Conservation (phyloP, 2,329 filamentous ascomycete genomes). For the Nemania sp. region DNA sequence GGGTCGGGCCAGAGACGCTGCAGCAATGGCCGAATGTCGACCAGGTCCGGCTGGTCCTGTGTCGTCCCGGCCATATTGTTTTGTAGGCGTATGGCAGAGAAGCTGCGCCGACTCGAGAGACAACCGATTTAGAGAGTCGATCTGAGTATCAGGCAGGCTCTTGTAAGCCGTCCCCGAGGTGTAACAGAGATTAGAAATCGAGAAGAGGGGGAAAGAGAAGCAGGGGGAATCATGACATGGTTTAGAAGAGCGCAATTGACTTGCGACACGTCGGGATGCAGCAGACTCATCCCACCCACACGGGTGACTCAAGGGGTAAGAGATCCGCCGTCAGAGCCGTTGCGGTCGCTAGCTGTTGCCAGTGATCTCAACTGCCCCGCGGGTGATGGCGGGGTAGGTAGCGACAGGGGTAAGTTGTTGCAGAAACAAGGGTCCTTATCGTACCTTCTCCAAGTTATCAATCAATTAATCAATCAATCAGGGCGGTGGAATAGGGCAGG, state of each 20-base stretch:
- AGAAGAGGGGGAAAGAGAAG: neutral
- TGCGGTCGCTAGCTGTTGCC: neutral
- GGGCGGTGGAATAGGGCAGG: constrained; percentile 30
- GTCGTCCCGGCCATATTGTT: constrained; percentile 15
- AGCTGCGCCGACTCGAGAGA: too few species aligned
- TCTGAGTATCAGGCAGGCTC: too few species aligned
- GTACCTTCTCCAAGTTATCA: too few species aligned
- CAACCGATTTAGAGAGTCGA: too few species aligned
- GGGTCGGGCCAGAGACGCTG: constrained; percentile 69
- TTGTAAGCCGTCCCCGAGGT: neutral
- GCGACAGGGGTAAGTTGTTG: constrained; percentile 2
- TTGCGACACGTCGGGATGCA: neutral
- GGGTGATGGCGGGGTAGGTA: constrained; percentile 9
- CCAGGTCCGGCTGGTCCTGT: constrained; percentile 33
- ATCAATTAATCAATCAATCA: constrained; percentile 1
- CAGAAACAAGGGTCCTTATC: constrained; percentile 7
- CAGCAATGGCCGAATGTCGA: constrained; percentile 72
- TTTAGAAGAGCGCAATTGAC: constrained; percentile 10
- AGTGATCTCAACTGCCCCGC: too few species aligned
- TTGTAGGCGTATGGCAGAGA: too few species aligned
- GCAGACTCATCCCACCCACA: constrained; percentile 1
- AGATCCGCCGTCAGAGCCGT: neutral
- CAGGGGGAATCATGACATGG: neutral
- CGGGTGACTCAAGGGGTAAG: constrained; percentile 8
- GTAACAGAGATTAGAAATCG: neutral